Conservation (phyloP, 192 early-diverging fungal genomes). For the Coemansia sp. region DNA sequence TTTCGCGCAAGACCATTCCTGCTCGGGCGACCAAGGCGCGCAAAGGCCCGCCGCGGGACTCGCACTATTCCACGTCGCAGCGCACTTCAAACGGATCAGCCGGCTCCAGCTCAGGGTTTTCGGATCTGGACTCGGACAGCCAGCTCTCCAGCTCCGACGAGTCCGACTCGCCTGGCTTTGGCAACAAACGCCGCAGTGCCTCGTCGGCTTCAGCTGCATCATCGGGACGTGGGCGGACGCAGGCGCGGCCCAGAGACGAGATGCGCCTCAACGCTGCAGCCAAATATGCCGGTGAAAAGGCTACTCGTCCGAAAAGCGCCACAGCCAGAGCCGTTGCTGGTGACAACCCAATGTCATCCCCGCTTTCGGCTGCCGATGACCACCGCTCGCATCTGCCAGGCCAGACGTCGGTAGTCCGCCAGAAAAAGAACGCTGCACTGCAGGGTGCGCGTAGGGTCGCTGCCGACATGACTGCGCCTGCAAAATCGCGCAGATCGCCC, state of each 20-base stretch:
- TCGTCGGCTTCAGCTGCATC: slow-evolving; percentile 13
- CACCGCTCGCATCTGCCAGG: background rate
- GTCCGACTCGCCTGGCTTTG: slow-evolving; percentile 5
- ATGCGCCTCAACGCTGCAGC: background rate
- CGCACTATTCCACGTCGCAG: slow-evolving; percentile 12
- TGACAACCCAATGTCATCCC: slow-evolving; percentile 10
- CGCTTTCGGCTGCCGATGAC: slow-evolving; percentile 1
- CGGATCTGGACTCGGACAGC: slow-evolving; percentile 14
- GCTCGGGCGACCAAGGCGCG: slow-evolving; percentile 39
- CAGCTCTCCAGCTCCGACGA: slow-evolving; percentile 11
- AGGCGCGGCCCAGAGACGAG: background rate
- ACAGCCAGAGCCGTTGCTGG: background rate
- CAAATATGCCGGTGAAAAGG: background rate
- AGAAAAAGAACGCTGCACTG: background rate
- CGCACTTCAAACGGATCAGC: background rate
- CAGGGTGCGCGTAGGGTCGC: background rate
- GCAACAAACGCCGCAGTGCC: slow-evolving; percentile 8
- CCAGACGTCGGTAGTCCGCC: background rate
- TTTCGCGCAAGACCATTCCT: slow-evolving; percentile 45
- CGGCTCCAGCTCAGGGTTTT: slow-evolving; percentile 10
- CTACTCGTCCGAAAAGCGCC: background rate
- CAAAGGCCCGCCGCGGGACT: slow-evolving; percentile 38
- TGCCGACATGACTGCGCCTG: background rate
- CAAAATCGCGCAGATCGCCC: slow-evolving; percentile 2
- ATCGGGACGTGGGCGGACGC: background rate